Evolutionary conservation across 495 filamentous ascomycete species (phyloP).

Genomic region (Penicillium nucicola): DNA sequence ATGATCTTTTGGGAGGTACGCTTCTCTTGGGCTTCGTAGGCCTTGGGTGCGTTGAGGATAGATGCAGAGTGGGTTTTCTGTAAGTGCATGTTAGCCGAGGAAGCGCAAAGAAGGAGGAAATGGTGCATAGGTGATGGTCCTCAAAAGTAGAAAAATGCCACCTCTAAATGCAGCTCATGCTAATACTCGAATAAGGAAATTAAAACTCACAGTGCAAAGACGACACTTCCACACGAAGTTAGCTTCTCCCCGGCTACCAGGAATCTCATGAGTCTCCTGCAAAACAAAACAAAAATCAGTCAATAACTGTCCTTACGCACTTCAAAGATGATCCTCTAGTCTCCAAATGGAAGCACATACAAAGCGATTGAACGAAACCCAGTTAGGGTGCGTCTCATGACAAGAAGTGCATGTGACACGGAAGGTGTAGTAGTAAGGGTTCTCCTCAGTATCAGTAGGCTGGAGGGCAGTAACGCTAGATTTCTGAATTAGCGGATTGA

Average conservation of each 20-base stretch:
- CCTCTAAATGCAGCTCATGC: too few species aligned
- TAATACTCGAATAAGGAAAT: neutral
- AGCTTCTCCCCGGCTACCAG: constrained; percentile 87
- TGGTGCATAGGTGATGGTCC: neutral
- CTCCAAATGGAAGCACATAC: constrained; percentile 48
- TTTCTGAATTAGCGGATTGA: constrained; percentile 6
- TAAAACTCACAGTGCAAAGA: constrained; percentile 67
- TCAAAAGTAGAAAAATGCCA: too few species aligned
- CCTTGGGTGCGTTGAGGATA: constrained; percentile 66
- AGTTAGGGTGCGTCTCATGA: constrained; percentile 84
- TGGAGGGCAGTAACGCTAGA: constrained; percentile 82
- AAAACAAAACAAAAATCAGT: neutral
- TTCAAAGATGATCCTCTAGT: too few species aligned
- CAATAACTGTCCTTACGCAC: neutral
- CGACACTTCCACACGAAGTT: constrained; percentile 99
- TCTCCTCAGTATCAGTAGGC: constrained; percentile 74
- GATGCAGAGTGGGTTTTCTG: constrained; percentile 65
- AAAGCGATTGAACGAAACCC: constrained; percentile 81
- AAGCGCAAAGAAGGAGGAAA: neutral
- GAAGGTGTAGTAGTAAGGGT: constrained; percentile 93
- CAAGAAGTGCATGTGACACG: constrained; percentile 95
- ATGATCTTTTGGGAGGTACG: constrained; percentile 73
- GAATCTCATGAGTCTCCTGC: constrained; percentile 82
- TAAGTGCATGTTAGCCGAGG: neutral
- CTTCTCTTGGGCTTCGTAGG: constrained; percentile 60